Base-by-base conservation (phyloP, 2,329 filamentous ascomycete genomes). In the Paraphoma chrysanthemicola region DNA sequence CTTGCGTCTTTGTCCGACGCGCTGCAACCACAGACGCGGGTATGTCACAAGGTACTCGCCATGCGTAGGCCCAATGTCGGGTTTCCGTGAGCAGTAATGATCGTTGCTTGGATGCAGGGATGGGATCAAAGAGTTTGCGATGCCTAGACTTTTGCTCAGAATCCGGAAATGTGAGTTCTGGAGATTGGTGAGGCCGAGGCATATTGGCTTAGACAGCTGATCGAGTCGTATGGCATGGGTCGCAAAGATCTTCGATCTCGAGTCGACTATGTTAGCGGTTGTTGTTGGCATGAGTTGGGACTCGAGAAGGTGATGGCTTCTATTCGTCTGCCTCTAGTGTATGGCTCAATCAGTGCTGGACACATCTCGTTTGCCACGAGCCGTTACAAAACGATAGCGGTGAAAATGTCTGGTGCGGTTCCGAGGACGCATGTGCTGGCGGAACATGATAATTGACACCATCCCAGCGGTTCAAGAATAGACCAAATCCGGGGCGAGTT, bases 11-110 rank as follows among this genome's bases (percentile, higher is more conserved):
- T 53, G 54, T 52, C 39, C 41, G 1, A 33, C 29, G 38, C 45
- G 43, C 53, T 46, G 23, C 29, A 50, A 48, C 48, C 48, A 48
- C 12, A 36, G 47, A 43, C 17, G 42, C 29, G 44, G 53, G 39
- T 23, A 36, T 36, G 30, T 36, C 33, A 12, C 14, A 16, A 50
- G 23, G 39, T 45, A 29, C 39, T 54, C 14, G 44, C 44, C 36
- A 48, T 44, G 39, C 53, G 16, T 41, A 43, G 51, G 39, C 30
- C 38, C 14, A 48, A 42, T 7, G 6, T 18, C 17, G 18, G 5
- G 33, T 48, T 18, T 50, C 56, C 52, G 49, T 55, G 52, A 59
- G 44, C 46, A 55, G 48, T 28, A 52, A 17, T 36, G 43, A 44
- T 54, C 39, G 44, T 48, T 54, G 38, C 54, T 45, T 9, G 17